Evolutionary conservation across 352 stramenopile genomes (phyloP).

Genomic region (Globisporangium echinulatum): DNA sequence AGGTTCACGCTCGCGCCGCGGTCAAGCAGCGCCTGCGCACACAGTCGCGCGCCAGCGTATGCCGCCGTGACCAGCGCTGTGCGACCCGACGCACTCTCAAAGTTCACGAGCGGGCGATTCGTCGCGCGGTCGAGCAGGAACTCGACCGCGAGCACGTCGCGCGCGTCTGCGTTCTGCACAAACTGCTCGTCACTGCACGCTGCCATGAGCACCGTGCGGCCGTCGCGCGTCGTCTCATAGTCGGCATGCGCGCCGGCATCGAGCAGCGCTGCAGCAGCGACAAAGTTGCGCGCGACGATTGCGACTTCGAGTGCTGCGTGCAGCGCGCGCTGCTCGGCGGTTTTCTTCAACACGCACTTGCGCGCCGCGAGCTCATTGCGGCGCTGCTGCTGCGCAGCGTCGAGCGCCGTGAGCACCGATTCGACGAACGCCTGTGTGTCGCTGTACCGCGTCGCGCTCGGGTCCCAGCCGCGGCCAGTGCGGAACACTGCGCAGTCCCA

Average conservation of each 20-base stretch:
- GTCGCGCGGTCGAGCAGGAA: constrained; percentile 45
- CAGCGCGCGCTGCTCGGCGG: constrained; percentile 28
- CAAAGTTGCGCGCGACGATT: constrained; percentile 44
- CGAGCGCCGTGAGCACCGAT: constrained; percentile 14
- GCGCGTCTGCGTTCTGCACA: constrained; percentile 41
- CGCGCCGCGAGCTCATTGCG: constrained; percentile 27
- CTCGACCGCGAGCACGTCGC: constrained; percentile 45
- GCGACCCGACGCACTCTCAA: constrained; percentile 39
- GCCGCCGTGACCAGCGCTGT: constrained; percentile 45
- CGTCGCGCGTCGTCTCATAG: constrained; percentile 41
- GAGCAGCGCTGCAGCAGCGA: constrained; percentile 24
- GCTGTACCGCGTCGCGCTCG: constrained; percentile 26
- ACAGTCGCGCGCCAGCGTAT: constrained; percentile 37
- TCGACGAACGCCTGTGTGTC: constrained; percentile 29
- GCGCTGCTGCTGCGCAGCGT: constrained; percentile 13
- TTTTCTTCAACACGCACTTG: constrained; percentile 47
- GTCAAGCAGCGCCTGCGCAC: constrained; percentile 45
- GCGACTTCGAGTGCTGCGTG: constrained; percentile 37
- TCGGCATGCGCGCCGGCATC: constrained; percentile 59
- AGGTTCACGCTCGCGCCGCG: constrained; percentile 49
- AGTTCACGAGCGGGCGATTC: constrained; percentile 57
- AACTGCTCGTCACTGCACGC: constrained; percentile 57
- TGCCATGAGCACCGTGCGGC: constrained; percentile 38
- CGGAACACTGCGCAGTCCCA: constrained; percentile 39
- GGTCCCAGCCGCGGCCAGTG: constrained; percentile 27